Conservation (phyloP, 2,329 filamentous ascomycete genomes). For the Diaporthe nobilis region DNA sequence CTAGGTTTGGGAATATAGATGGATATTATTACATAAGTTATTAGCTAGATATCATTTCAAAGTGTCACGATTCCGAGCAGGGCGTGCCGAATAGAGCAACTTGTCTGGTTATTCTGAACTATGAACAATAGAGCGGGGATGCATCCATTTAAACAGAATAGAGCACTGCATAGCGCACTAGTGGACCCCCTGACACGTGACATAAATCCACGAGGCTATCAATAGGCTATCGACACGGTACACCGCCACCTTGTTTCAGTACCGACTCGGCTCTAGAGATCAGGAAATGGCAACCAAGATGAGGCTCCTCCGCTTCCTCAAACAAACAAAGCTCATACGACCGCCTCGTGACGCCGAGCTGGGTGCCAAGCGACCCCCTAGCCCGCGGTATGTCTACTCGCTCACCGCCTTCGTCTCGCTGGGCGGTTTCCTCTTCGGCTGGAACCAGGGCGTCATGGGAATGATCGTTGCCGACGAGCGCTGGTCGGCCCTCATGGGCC, state of each 20-base stretch:
- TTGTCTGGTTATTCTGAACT: too few species aligned
- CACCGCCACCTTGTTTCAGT: neutral
- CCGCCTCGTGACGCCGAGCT: slow-evolving; percentile 40
- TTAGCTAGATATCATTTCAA: too few species aligned
- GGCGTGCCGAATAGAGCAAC: too few species aligned
- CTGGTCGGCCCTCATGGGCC: slow-evolving; percentile 49
- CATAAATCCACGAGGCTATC: too few species aligned
- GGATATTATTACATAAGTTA: too few species aligned
- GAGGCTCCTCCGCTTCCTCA: slow-evolving; percentile 41
- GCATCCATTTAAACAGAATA: too few species aligned
- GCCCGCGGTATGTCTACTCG: slow-evolving; percentile 49
- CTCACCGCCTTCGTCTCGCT: slow-evolving; percentile 46
- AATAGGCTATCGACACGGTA: neutral
- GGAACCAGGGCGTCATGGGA: slow-evolving; percentile 51
- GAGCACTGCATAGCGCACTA: too few species aligned
- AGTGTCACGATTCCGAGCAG: too few species aligned
- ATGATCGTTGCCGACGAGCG: slow-evolving; percentile 51
- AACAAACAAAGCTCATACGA: slow-evolving; percentile 48
- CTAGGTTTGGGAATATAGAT: too few species aligned
- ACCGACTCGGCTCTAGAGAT: neutral
- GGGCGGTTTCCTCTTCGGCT: slow-evolving; percentile 51
- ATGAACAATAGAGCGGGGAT: too few species aligned
- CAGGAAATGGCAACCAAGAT: neutral
- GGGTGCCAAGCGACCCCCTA: slow-evolving; percentile 44
- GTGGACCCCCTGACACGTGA: too few species aligned